Percentiles rank a stretch among this genome's conserved stretches.
Evolutionary conservation across 805 yeast species (phyloP).

Genomic region (Pichia cabralensis): DNA sequence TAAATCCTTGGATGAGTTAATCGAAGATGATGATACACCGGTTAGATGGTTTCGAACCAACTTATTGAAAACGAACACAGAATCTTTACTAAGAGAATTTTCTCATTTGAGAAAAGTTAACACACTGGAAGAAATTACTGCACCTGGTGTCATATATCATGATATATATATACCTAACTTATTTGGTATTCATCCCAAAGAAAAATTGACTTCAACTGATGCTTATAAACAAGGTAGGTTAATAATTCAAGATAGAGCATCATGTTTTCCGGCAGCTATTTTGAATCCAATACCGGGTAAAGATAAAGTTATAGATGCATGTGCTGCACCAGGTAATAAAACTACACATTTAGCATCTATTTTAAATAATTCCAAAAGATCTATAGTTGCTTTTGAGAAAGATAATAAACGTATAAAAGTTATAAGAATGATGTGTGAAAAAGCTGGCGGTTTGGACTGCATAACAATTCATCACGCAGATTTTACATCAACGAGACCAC

Average conservation of each 20-base stretch:
- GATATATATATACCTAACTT: slow-evolving; percentile 70
- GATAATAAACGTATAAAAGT: slow-evolving; percentile 64
- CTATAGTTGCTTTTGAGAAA: slow-evolving; percentile 80
- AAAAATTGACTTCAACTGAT: slow-evolving; percentile 54
- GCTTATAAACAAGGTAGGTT: slow-evolving; percentile 67
- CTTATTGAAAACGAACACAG: slow-evolving; percentile 39
- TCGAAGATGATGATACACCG: slow-evolving; percentile 56
- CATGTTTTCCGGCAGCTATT: slow-evolving; percentile 91
- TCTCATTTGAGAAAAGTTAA: slow-evolving; percentile 36
- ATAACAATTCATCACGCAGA: slow-evolving; percentile 40
- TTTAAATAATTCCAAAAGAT: slow-evolving; percentile 30
- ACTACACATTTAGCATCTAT: slow-evolving; percentile 84
- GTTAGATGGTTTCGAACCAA: slow-evolving; percentile 77
- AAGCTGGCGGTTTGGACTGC: slow-evolving; percentile 53
- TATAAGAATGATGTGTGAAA: slow-evolving; percentile 65
- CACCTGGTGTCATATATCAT: slow-evolving; percentile 48
- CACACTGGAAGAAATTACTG: slow-evolving; percentile 30
- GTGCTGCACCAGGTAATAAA: slow-evolving; percentile 98
- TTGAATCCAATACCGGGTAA: slow-evolving; percentile 47
- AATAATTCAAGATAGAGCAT: slow-evolving; percentile 92
- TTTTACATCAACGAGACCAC: slow-evolving; percentile 52
- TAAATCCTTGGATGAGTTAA: slow-evolving; percentile 39
- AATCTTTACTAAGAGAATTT: slow-evolving; percentile 32
- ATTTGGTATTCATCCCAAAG: slow-evolving; percentile 75
- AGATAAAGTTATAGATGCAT: slow-evolving; percentile 72